Evolutionary conservation across 1,139 yeast genomes (phyloP).

Genomic region (Blastobotrys buckinghamii): DNA sequence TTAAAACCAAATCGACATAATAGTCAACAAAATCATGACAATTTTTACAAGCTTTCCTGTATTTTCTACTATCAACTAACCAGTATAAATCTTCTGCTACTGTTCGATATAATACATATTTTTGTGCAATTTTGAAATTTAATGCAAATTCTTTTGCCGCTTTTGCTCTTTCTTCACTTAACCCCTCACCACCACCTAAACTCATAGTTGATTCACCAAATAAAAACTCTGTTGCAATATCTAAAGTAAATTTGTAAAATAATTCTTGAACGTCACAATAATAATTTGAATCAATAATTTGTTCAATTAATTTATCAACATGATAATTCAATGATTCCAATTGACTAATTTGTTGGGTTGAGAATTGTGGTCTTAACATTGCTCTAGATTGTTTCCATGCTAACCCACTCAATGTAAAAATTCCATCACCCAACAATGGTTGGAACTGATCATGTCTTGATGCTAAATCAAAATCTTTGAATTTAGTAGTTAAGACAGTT

Average conservation of each 20-base stretch:
- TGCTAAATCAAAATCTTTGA: constrained; percentile 49
- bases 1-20: constrained; percentile 30
- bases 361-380: constrained; percentile 54
- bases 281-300: constrained; percentile 9
- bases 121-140: constrained; percentile 41
- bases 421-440: constrained; percentile 51
- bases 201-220: constrained; percentile 50
- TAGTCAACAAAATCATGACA: constrained; percentile 33
- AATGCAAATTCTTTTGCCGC: constrained; percentile 35
- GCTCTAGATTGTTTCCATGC: constrained; percentile 56
- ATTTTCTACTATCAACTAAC: constrained; percentile 33
- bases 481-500: constrained; percentile 35
- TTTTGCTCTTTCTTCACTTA: constrained; percentile 9
- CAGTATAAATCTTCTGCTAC: constrained; percentile 35
- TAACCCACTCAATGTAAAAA: constrained; percentile 49
- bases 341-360: constrained; percentile 50
- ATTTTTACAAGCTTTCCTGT: constrained; percentile 26
- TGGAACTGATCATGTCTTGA: constrained; percentile 39
- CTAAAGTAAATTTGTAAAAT: constrained; percentile 49
- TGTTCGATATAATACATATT: constrained; percentile 37
- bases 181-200: constrained; percentile 24
- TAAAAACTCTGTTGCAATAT: constrained; percentile 53
- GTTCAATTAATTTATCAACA: constrained; percentile 12
- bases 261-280: constrained; percentile 42
- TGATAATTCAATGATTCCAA: constrained; percentile 39